These are phyloP conservation scores for Corchorus capsularis DNA, from an alignment of 345 rosid genomes.

Conservation along the genomic window DNA sequence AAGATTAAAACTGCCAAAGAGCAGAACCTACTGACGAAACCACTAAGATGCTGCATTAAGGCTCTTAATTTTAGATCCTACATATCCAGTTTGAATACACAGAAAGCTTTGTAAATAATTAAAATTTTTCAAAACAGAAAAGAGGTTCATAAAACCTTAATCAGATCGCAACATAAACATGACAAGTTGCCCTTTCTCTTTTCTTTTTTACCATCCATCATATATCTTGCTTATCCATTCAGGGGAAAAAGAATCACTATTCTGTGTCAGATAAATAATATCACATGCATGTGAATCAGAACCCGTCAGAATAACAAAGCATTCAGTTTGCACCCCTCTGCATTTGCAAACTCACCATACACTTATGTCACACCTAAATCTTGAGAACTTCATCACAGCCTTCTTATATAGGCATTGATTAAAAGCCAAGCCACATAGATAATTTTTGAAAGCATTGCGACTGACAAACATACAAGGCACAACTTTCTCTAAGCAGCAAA, in stretches of 20 bases:
- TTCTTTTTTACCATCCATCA: background rate
- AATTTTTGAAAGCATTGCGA: too few species aligned
- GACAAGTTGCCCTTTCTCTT: background rate
- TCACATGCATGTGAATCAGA: background rate
- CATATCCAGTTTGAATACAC: background rate
- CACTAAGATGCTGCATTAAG: background rate
- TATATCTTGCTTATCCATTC: background rate
- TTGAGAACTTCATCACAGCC: too few species aligned
- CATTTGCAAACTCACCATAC: background rate
- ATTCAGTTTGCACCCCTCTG: background rate
- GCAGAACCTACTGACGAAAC: background rate
- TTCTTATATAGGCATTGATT: too few species aligned
- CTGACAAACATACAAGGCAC: background rate
- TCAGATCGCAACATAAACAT: background rate
- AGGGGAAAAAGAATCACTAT: background rate
- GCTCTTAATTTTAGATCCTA: background rate
- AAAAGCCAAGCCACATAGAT: too few species aligned
- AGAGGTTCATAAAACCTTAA: background rate
- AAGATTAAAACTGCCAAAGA: background rate
- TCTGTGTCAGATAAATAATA: background rate
- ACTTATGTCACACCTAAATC: too few species aligned
- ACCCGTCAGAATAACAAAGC: background rate
- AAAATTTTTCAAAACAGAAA: too few species aligned
- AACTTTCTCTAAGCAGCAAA: background rate
- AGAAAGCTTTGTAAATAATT: background rate